These are phyloP conservation scores for Sarocladium brachiariae DNA, from an alignment of 2,329 filamentous ascomycete genomes.

Conservation along the genomic window DNA sequence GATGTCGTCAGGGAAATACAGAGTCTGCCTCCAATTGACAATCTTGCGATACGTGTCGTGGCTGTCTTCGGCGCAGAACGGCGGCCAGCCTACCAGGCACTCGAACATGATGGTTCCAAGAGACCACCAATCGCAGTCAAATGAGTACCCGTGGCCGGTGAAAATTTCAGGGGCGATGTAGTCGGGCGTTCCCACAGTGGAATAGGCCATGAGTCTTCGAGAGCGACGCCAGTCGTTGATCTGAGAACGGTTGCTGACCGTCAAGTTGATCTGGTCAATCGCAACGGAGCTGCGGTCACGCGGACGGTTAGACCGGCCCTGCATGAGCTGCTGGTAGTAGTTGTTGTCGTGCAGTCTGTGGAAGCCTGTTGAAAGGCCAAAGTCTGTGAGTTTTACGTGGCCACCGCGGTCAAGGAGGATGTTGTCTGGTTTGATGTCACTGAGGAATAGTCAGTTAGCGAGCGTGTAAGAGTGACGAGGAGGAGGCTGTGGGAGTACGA, in stretches of 20 bases:
- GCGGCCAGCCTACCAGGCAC: constrained; percentile 96
- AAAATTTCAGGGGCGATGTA: constrained; percentile 99
- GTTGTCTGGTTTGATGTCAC: constrained; percentile 99
- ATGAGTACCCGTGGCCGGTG: constrained; percentile 90
- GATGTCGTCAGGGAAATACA: constrained; percentile 96
- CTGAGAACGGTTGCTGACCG: constrained; percentile 92
- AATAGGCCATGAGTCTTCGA: constrained; percentile 91
- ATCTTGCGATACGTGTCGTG: constrained; percentile 99
- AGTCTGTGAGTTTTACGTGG: constrained; percentile 97
- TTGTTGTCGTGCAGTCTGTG: constrained; percentile 97
- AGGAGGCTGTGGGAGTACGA: constrained; percentile 26
- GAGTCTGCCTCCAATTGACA: constrained; percentile 91
- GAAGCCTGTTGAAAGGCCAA: constrained; percentile 94
- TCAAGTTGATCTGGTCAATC: constrained; percentile 96
- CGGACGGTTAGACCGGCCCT: constrained; percentile 65
- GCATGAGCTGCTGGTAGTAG: constrained; percentile 94
- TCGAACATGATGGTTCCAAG: constrained; percentile 99
- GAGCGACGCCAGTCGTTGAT: constrained; percentile 99
- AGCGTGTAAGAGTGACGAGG: not conserved
- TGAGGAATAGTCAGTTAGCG: constrained; percentile 25
- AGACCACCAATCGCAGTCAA: constrained; percentile 98
- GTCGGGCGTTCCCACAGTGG: constrained; percentile 94
- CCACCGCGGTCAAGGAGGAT: constrained; percentile 92
- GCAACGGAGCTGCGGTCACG: constrained; percentile 88
- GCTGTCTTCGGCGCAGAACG: constrained; percentile 95